Evolutionary conservation across 2,329 filamentous ascomycete species (phyloP), one percentile per base, ranked within the genome.

Genomic region (Microcera coccophila): DNA sequence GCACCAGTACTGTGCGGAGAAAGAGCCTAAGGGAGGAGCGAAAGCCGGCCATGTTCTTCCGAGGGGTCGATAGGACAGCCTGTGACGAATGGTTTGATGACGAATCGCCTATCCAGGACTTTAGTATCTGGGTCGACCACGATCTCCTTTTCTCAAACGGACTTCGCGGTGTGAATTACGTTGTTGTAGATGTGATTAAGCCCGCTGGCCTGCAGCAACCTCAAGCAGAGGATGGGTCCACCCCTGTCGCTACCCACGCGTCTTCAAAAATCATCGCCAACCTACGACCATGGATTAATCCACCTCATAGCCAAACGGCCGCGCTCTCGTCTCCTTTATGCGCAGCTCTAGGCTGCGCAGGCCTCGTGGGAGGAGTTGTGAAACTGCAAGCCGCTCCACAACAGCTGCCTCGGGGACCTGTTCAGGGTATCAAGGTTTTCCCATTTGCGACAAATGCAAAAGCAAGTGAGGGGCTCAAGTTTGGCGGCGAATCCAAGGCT

Each of bases 121-220:
- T 96, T 36, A 84, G 79, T 48, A 74, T 96, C 18, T 97, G 91
- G 88, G 73, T 96, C 5, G 90, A 95, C 61, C 77, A 82, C 22
- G 89, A 95, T 45, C 67, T 89, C 19, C 72, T 94, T 17, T 71
- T 80, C 12, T 79, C 80, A 5, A 86, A 84, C 54, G 80, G 84
- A 10, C 76, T 96, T 35, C 80, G 84, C 52, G 89, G 88, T 0
- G 74, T 87, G 10, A 85, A 78, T 38, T 95, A 83, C 73, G 90
- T 85, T 1, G 75, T 78, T 12, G 84, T 96, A n/a, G 84, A 87
- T n/a, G 71, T 96, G n/a, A 77, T 97, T 39, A 87, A 84, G 54
- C 90, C 91, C 26, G 81, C 84, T 12, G 87, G 85, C 3, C 68
- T 95, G 18, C 82, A 90, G 52, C 82, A 84, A 54, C 77, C 84